Percentiles rank a stretch among this genome's conserved stretches.
phyloP scores from a whole-genome alignment of 192 early-diverging fungal genomes.

The Backusella sp. region DNA sequence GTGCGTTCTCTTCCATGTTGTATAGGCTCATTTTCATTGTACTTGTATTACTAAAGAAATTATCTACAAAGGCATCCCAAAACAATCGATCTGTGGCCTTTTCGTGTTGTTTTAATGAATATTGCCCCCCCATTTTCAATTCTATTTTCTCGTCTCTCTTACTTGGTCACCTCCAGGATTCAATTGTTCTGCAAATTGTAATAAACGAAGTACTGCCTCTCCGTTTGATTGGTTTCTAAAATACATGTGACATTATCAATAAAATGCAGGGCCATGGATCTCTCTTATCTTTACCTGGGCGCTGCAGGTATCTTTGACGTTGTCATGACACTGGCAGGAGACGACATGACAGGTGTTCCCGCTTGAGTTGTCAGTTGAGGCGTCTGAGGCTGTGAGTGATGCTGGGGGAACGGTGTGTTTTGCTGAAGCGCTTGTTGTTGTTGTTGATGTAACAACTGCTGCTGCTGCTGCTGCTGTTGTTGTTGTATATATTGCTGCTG shows the following conservation, averaged over 20 bases:
- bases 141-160: neutral
- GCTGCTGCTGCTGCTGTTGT: slow-evolving; percentile 3
- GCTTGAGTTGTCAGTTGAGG: neutral
- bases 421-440: neutral
- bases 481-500: slow-evolving; percentile 6
- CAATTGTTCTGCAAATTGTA: slow-evolving; percentile 29
- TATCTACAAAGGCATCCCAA: slow-evolving; percentile 26
- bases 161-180: slow-evolving; percentile 26
- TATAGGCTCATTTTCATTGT: slow-evolving; percentile 17
- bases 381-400: neutral
- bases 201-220: slow-evolving; percentile 25
- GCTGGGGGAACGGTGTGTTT: neutral
- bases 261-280: neutral
- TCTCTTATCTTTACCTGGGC: neutral
- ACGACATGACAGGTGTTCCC: neutral
- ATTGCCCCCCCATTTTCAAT: neutral
- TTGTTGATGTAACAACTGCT: neutral
- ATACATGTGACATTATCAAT: neutral
- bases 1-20: neutral
- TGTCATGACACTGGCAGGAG: slow-evolving; percentile 11
- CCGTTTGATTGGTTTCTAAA: slow-evolving; percentile 25
- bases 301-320: neutral
- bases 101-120: neutral
- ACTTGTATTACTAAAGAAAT: slow-evolving; percentile 23
- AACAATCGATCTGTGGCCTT: slow-evolving; percentile 18